Conservation (phyloP, 371 early-diverging fungal species). For the Haplosporangium sp. region DNA sequence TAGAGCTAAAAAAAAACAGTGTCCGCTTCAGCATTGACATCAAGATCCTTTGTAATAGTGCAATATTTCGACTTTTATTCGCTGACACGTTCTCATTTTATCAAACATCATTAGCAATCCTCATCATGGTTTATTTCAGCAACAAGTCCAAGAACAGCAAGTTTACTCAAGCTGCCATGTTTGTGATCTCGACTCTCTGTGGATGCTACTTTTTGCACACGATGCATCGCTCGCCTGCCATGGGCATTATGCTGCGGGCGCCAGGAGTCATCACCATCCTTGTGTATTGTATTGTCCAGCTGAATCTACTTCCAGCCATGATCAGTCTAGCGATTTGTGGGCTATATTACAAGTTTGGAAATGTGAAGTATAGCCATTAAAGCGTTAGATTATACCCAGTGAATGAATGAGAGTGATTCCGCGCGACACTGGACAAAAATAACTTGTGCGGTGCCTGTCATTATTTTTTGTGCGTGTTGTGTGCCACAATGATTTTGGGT, state of each 20-base stretch:
- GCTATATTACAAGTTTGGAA: constrained; percentile 66
- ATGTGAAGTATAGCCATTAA: constrained; percentile 29
- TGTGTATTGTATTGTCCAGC: constrained; percentile 69
- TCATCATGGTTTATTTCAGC: constrained; percentile 65
- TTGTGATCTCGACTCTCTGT: constrained; percentile 52
- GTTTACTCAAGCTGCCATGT: constrained; percentile 60
- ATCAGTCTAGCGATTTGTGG: constrained; percentile 60
- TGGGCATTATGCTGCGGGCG: constrained; percentile 72
- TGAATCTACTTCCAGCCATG: constrained; percentile 66
- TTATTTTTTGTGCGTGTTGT: too few relatives aligned
- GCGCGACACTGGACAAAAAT: too few relatives aligned
- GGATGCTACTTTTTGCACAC: constrained; percentile 69
- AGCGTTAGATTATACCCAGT: background rate
- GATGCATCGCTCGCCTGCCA: constrained; percentile 64
- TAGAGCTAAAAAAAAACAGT: background rate
- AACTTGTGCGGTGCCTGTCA: too few relatives aligned
- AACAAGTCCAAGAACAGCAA: constrained; percentile 61
- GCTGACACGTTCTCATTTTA: background rate
- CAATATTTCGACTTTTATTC: too few relatives aligned
- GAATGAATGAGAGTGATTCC: too few relatives aligned
- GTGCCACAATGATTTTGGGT: too few relatives aligned
- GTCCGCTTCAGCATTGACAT: too few relatives aligned
- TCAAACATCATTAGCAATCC: constrained; percentile 53
- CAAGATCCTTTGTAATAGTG: too few relatives aligned
- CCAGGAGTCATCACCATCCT: constrained; percentile 71